A percentile compares a stretch with the other conserved stretches of the same genome.
These are phyloP conservation scores for Chlorella variabilis DNA, from an alignment of 163 green algal species.

Conservation along the genomic window DNA sequence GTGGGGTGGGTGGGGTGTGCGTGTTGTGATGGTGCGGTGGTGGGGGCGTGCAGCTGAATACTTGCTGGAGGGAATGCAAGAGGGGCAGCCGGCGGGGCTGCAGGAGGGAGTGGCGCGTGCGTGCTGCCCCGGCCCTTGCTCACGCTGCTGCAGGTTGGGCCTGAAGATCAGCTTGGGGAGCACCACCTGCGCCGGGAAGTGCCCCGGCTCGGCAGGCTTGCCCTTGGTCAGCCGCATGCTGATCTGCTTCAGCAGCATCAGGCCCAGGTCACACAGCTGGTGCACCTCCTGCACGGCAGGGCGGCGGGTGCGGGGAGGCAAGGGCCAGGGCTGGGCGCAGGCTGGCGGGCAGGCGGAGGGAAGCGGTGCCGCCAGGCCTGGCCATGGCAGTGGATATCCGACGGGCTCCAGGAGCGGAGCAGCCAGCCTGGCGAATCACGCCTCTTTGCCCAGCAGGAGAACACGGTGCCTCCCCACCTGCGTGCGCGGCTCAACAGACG, in stretches of 20 bases:
- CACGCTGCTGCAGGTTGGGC: slow-evolving; percentile 23
- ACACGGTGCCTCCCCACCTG: slow-evolving; percentile 6
- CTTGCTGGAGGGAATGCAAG: no score
- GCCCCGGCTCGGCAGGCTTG: slow-evolving; percentile 9
- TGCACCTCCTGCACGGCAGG: slow-evolving; percentile 1
- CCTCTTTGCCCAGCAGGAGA: no score
- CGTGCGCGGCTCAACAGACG: not conserved
- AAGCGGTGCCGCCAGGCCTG: no score
- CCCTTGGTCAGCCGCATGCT: slow-evolving; percentile 2
- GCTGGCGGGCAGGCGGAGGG: no score
- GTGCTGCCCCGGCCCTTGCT: no score
- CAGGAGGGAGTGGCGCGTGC: no score
- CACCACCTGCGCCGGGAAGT: slow-evolving; percentile 39
- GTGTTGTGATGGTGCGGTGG: no score
- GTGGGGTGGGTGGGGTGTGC: not conserved
- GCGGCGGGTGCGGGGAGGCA: not conserved
- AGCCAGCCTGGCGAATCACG: no score
- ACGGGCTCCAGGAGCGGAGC: no score
- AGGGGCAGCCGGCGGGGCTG: no score
- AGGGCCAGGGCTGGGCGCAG: not conserved
- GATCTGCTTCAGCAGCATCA: slow-evolving; percentile 29
- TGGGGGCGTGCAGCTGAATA: no score
- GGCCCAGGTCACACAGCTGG: slow-evolving; percentile 47
- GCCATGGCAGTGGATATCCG: no score
- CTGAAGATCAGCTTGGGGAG: slow-evolving; percentile 40